Conservation (phyloP, 1,139 yeast species). For the Protomyces pachydermus region DNA sequence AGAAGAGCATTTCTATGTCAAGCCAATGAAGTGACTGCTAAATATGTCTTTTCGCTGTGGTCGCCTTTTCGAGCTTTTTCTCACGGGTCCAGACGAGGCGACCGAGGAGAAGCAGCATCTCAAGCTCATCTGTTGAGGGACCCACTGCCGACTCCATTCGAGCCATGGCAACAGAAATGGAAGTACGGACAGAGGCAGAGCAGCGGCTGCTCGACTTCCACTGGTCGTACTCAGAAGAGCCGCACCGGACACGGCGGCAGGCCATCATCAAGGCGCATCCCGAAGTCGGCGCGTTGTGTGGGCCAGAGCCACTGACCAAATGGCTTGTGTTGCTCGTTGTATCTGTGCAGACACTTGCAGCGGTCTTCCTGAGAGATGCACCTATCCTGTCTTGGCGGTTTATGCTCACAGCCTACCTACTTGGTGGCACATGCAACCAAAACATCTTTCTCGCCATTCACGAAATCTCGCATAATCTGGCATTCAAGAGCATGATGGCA, state of each 20-base stretch:
- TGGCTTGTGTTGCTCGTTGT: slow-evolving; percentile 66
- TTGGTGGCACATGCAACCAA: slow-evolving; percentile 84
- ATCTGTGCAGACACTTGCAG: slow-evolving; percentile 56
- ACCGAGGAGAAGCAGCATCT: background rate
- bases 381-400: slow-evolving; percentile 54
- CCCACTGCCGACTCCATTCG: background rate
- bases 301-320: slow-evolving; percentile 81
- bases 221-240: slow-evolving; percentile 80
- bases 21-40: background rate
- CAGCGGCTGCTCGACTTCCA: slow-evolving; percentile 50
- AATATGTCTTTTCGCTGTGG: background rate
- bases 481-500: slow-evolving; percentile 71
- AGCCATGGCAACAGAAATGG: slow-evolving; percentile 1
- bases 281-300: slow-evolving; percentile 63
- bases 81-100: background rate
- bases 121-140: background rate
- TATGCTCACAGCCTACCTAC: slow-evolving; percentile 59
- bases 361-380: slow-evolving; percentile 56
- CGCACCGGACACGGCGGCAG: slow-evolving; percentile 71
- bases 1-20: background rate
- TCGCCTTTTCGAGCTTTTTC: no score
- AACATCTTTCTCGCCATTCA: slow-evolving; percentile 83
- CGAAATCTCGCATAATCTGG: slow-evolving; percentile 77
- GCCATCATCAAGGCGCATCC: slow-evolving; percentile 71
- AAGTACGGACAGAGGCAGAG: slow-evolving; percentile 5